These are phyloP conservation scores for Zalaria obscura DNA, from an alignment of 2,329 filamentous ascomycete genomes.

Conservation along the genomic window DNA sequence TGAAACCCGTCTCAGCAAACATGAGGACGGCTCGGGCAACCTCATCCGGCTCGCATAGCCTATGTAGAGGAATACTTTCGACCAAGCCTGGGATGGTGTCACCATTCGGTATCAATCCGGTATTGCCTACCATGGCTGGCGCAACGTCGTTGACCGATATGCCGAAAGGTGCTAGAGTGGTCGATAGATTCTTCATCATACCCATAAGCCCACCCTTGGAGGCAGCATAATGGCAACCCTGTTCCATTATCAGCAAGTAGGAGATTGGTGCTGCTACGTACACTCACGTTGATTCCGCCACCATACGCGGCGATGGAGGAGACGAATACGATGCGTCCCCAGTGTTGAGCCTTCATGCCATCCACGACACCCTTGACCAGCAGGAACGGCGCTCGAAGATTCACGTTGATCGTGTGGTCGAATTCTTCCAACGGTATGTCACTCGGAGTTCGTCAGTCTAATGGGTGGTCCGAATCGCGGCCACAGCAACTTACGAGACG, in stretches of 20 bases:
- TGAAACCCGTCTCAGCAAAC: conserved; percentile 43
- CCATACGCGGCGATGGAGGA: conserved; percentile 50
- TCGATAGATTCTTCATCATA: conserved; percentile 51
- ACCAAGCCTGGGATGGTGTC: conserved; percentile 38
- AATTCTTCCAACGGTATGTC: conserved; percentile 52
- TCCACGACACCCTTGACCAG: conserved; percentile 46
- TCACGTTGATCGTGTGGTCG: conserved; percentile 47
- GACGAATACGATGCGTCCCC: conserved; percentile 52
- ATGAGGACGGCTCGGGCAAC: conserved; percentile 47
- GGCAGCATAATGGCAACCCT: conserved; percentile 14
- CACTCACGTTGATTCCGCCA: conserved; percentile 42
- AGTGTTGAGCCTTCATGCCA: conserved; percentile 43
- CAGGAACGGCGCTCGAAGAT: conserved; percentile 48
- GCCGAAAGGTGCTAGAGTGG: conserved; percentile 42
- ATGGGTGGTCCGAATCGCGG: no score
- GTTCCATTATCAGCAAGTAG: background rate
- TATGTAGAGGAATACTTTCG: conserved; percentile 43
- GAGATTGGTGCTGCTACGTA: background rate
- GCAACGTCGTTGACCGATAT: conserved; percentile 57
- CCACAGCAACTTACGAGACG: conserved; percentile 11
- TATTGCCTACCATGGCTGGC: conserved; percentile 49
- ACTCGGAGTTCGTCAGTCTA: conserved; percentile 11
- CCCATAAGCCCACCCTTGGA: conserved; percentile 36
- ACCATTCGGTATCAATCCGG: conserved; percentile 44
- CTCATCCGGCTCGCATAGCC: conserved; percentile 44